Base-by-base conservation (phyloP, 1,139 yeast species). In the Lodderomyces orthopsilosis region DNA sequence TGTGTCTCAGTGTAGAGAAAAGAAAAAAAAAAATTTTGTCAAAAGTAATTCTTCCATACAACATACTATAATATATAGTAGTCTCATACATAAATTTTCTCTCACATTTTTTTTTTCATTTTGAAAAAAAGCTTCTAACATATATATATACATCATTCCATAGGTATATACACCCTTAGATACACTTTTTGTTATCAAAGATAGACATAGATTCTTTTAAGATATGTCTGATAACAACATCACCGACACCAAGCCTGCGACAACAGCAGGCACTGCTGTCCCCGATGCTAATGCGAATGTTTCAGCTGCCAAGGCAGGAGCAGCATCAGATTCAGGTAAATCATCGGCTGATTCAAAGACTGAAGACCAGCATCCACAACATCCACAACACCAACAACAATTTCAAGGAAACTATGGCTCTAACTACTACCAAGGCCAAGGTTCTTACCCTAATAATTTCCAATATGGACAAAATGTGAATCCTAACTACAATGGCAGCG, bases 221-320 rank as follows among this genome's bases (percentile, higher is more conserved):
- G 34, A 30, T 30, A 30, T 30, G 34, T 30, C 34, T 30, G 34
- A 30, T 30, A 30, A 30, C 34, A 30, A 30, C 19, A 6, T n/a
- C 34, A 6, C 14, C 4, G 34, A 30, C 19, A 7, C 34, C n/a
- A 30, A 30, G 19, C 34, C 34, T 30, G 19, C 17, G 3, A 15
- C 14, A n/a, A 12, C 17, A n/a, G 14, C 12, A 30, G 18, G 17
- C 19, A 10, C 34, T 30, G 34, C n/a, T 30, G 34, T 15, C 15
- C 34, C 34, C 7, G 18, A 27, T 13, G 17, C 32, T 5, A 27
- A 27, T 27, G 17, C 34, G 4, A 30, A 30, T 30, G 34, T 10
- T 8, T 14, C 34, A 15, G 34, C 34, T 15, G 7, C 34, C n/a
- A 30, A 30, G 12, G 19, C 34, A 30, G 34, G 34, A 8, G 18